Evolutionary conservation across 768 basidiomycete genomes (phyloP), one percentile per base, ranked within the genome.

Genomic region (Mycena vulgaris): DNA sequence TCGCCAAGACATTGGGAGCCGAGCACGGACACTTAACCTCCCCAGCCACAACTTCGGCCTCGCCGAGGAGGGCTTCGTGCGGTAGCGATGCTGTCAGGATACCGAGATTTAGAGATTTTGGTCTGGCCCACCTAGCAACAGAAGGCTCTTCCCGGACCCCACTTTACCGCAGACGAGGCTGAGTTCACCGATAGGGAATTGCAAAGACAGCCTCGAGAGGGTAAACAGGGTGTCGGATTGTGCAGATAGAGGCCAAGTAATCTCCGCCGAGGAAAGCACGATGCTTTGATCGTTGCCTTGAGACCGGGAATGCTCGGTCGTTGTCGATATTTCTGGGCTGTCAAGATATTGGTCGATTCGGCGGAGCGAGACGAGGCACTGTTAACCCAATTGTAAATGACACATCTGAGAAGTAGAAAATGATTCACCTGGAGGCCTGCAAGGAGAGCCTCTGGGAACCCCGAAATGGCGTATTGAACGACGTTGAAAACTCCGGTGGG

Each of bases 341-440:
- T 89, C 82, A 31, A 98, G 87, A 79, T 96, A 98, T 74, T 94
- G 95, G 76, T 97, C 95, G 70, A 98, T 96, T 52, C 96, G 93
- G 23, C 93, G 90, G 60, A 96, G 84, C 13, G 95, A 96, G 21
- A 98, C 94, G 49, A 93, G 85, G 65, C 90, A 89, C 92, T 92
- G 47, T 5, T 5, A 6, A 37, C 14, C 35, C 35, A 37, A 6
- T 14, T 37, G 39, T 61, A 6, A n/a, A 13, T n/a, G n/a, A n/a
- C n/a, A n/a, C n/a, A n/a, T n/a, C n/a, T n/a, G n/a, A n/a, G n/a
- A n/a, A n/a, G n/a, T n/a, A n/a, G n/a, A n/a, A n/a, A n/a, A n/a
- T n/a, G n/a, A n/a, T n/a, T n/a, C n/a, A 89, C 83, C 78, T 92
- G 91, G 14, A 92, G 83, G 79, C 88, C 85, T 63, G 90, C 89